phyloP scores from a whole-genome alignment of 2,329 filamentous ascomycete genomes.

The Aureobasidium sp. region DNA sequence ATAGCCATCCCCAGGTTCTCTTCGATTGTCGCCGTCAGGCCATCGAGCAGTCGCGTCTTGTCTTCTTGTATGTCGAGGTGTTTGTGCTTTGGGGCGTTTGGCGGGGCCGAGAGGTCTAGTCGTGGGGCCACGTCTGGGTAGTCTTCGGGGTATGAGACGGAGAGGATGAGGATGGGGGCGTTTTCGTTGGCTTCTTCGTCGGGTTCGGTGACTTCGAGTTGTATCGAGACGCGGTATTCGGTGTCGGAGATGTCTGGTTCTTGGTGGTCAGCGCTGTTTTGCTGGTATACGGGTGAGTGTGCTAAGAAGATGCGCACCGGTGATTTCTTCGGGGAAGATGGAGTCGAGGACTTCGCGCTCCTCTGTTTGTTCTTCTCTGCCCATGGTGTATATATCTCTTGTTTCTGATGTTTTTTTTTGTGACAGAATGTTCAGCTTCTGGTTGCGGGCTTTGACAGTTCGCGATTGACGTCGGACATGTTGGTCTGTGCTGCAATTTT shows the following conservation, averaged over 20 bases:
- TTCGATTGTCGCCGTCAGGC: slow-evolving; percentile 67
- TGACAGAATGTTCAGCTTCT: background rate
- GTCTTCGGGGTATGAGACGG: slow-evolving; percentile 79
- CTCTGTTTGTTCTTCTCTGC: slow-evolving; percentile 79
- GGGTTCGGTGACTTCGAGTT: slow-evolving; percentile 67
- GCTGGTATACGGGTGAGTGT: background rate
- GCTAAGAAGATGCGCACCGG: slow-evolving; percentile 48
- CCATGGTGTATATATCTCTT: slow-evolving; percentile 32
- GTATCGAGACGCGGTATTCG: slow-evolving; percentile 78
- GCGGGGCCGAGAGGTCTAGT: slow-evolving; percentile 70
- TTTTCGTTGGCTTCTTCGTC: slow-evolving; percentile 51
- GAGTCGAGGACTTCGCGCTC: slow-evolving; percentile 97
- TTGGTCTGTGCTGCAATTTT: slow-evolving; percentile 3
- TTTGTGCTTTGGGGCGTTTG: slow-evolving; percentile 61
- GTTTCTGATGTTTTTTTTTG: background rate
- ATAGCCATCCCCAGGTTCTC: slow-evolving; percentile 97
- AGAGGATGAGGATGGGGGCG: slow-evolving; percentile 67
- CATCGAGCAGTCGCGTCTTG: slow-evolving; percentile 64
- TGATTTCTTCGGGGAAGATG: slow-evolving; percentile 97
- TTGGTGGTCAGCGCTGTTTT: background rate
- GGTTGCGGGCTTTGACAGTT: background rate
- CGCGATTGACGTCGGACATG: background rate
- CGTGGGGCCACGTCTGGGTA: slow-evolving; percentile 85
- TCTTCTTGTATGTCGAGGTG: slow-evolving; percentile 77
- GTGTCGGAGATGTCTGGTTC: slow-evolving; percentile 75